These are phyloP conservation scores for Quercus bicolor DNA, from an alignment of 306 rosid species.

Conservation along the genomic window DNA sequence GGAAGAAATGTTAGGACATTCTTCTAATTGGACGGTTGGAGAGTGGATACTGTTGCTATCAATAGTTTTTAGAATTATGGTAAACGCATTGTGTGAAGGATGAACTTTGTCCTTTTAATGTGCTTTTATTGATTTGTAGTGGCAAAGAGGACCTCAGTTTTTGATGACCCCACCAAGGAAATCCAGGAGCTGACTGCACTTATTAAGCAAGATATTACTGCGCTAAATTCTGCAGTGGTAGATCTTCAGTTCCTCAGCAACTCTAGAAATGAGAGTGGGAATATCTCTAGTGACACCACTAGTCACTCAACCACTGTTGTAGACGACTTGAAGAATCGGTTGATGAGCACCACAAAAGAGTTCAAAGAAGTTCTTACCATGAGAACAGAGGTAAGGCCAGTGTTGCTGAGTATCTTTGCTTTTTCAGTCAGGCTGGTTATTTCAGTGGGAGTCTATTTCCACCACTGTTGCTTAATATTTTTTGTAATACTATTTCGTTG, in stretches of 20 bases:
- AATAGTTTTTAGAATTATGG: background rate
- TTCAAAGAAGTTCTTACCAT: conserved; percentile 96
- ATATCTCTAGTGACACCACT: conserved; percentile 75
- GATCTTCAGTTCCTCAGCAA: conserved; percentile 73
- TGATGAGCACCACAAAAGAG: conserved; percentile 90
- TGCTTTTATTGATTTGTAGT: conserved; percentile 39
- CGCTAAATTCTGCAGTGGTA: conserved; percentile 89
- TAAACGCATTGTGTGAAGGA: background rate
- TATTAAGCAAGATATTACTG: conserved; percentile 90
- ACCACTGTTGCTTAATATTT: background rate
- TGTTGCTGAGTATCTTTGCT: conserved; percentile 1
- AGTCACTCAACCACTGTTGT: conserved; percentile 92
- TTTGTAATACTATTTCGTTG: background rate
- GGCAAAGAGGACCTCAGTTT: conserved; percentile 93
- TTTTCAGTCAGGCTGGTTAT: background rate
- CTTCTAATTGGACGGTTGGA: background rate
- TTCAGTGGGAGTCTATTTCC: background rate
- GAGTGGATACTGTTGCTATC: background rate
- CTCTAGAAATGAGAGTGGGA: conserved; percentile 67
- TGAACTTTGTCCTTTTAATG: background rate
- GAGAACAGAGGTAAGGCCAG: conserved; percentile 73
- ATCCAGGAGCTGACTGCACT: conserved; percentile 89
- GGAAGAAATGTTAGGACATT: background rate
- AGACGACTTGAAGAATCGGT: conserved; percentile 84
- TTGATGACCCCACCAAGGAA: conserved; percentile 87